Base-by-base conservation (phyloP, 2,329 filamentous ascomycete species). In the Chrysoporthe deuterocubensis region DNA sequence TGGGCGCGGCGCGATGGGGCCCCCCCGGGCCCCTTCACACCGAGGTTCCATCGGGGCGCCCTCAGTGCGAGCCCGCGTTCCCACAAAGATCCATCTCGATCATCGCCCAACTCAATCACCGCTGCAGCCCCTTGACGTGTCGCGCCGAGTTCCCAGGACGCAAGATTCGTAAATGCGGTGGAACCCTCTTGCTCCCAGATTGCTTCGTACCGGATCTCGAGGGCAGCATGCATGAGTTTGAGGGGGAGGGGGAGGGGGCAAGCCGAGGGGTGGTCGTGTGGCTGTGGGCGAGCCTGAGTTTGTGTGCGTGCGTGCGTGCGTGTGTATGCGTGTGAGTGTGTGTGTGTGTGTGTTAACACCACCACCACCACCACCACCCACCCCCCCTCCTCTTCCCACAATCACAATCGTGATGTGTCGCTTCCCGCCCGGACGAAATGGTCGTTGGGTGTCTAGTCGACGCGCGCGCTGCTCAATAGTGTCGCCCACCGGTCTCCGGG, bases 81-180 rank as follows among this genome's bases (percentile, higher is more conserved):
- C 34, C 26, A n/a, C 56, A 59, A 16, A 14, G 7, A 6, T 13
- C 42, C 37, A 48, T 61, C 58, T 61, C 58, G 58, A 61, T 61
- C 54, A 40, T 9, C 37, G 37, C 37, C 37, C 5, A 40, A 40
- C 37, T 40, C 37, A 40, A 40, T 40, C 54, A 57, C 14, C 57
- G 18, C 26, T 42, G 21, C 21, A 46, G 14, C 2, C n/a, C 26
- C 26, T 26, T 44, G 58, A 46, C 40, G 42, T 18, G 42, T 26
- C 9, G 58, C 58, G 26, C 26, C 26, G 26, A 44, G 42, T 9
- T n/a, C 34, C 43, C 13, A 26, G 37, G 18, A 21, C 42, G 42
- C 58, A 61, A 61, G 58, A 48, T 61, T 61, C 58, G 58, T 48
- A 34, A 48, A 11, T 61, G 58, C 58, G 18, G 21, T 46, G 58